These are phyloP conservation scores for Crithidia acanthocephali DNA, from an alignment of 208 protist species.

Conservation along the genomic window DNA sequence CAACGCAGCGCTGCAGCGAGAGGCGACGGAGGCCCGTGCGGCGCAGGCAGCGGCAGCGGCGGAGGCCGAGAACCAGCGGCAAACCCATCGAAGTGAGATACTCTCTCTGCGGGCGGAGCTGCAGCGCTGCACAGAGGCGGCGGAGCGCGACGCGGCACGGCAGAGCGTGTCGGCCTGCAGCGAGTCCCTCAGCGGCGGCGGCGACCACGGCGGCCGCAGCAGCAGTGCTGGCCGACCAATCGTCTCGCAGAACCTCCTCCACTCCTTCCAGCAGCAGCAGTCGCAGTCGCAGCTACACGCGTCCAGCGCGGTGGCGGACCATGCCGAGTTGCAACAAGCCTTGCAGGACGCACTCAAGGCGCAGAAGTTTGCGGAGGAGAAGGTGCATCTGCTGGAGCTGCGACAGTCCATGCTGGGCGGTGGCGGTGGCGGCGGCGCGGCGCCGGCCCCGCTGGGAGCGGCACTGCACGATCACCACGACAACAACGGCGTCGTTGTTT, in stretches of 20 bases:
- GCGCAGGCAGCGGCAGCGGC: constrained; percentile 27
- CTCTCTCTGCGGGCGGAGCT: constrained; percentile 28
- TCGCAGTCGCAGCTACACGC: constrained; percentile 7
- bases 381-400: constrained; percentile 36
- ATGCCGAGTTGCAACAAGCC: constrained; percentile 20
- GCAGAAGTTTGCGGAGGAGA: constrained; percentile 39
- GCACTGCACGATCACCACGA: no score
- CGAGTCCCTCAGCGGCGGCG: not conserved
- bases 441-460: no score
- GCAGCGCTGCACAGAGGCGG: constrained; percentile 11
- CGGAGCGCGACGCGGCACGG: constrained; percentile 11
- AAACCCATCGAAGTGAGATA: constrained; percentile 22
- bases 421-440: not conserved
- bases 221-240: no score
- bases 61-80: constrained; percentile 24
- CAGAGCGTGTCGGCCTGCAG: not conserved
- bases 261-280: constrained; percentile 29
- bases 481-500: constrained; percentile 24
- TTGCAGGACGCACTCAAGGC: constrained; percentile 31
- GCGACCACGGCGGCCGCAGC: not conserved
- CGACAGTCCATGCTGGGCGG: constrained; percentile 18
- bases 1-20: not conserved
- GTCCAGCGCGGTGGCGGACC: not conserved
- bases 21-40: constrained; percentile 7
- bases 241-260: constrained; percentile 20